Evolutionary conservation across 495 filamentous ascomycete genomes (phyloP).

Genomic region (Darksidea phi): DNA sequence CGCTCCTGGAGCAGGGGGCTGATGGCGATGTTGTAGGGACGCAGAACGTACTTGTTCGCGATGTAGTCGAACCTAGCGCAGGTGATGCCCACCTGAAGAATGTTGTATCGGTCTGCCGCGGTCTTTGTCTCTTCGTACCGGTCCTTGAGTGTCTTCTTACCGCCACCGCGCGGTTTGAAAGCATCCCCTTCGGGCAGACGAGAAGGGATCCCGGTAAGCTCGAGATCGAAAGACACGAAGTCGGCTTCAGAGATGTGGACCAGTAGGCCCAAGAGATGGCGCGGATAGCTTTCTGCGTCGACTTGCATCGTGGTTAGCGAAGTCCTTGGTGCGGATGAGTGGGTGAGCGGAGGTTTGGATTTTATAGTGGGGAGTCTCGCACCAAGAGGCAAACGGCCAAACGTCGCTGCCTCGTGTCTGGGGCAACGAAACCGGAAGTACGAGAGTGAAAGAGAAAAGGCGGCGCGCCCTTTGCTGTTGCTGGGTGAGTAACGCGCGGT

Average conservation of each 20-base stretch:
- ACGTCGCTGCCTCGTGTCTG: too few relatives aligned
- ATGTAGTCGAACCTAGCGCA: conserved; percentile 57
- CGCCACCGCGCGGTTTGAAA: conserved; percentile 12
- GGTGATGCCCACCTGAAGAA: conserved; percentile 76
- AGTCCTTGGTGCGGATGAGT: background rate
- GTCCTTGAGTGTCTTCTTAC: conserved; percentile 53
- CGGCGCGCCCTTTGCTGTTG: too few relatives aligned
- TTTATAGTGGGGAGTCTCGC: too few relatives aligned
- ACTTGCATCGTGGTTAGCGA: conserved; percentile 64
- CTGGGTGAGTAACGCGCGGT: too few relatives aligned
- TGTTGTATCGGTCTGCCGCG: conserved; percentile 67
- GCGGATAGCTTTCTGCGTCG: conserved; percentile 52
- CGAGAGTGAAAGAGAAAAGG: too few relatives aligned
- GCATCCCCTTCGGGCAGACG: conserved; percentile 23
- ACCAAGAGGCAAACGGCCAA: too few relatives aligned
- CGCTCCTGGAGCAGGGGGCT: conserved; percentile 52
- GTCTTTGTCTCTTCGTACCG: conserved; percentile 64
- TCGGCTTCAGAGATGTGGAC: conserved; percentile 57
- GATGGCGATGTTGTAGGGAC: conserved; percentile 69
- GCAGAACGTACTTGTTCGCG: conserved; percentile 57
- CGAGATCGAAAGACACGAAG: conserved; percentile 73
- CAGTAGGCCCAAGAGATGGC: conserved; percentile 59
- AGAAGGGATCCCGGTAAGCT: conserved; percentile 67
- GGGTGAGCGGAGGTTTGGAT: background rate
- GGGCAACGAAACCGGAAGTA: too few relatives aligned